These are phyloP conservation scores for Diaporthe sp. DNA, from an alignment of 2,329 filamentous ascomycete genomes.

Conservation along the genomic window DNA sequence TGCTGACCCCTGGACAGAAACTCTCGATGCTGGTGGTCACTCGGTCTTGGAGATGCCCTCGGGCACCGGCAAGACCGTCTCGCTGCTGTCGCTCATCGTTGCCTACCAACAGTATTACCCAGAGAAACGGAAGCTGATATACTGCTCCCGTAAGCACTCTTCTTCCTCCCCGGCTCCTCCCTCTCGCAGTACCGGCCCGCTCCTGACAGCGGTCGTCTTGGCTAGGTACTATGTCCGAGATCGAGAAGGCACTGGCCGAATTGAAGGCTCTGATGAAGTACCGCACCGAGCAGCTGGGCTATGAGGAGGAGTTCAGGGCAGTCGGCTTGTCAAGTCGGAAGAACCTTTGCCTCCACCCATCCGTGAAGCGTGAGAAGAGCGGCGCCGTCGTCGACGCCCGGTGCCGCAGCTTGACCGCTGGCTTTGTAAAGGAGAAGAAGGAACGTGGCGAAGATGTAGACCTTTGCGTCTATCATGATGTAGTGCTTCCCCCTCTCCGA, in stretches of 20 bases:
- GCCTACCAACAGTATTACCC: constrained; percentile 96
- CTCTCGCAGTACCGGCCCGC: neutral
- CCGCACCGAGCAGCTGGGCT: constrained; percentile 87
- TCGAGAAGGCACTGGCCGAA: constrained; percentile 96
- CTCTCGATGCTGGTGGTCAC: constrained; percentile 93
- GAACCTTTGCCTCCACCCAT: constrained; percentile 96
- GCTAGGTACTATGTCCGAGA: constrained; percentile 94
- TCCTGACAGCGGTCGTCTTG: neutral
- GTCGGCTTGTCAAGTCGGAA: constrained; percentile 96
- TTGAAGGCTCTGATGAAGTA: constrained; percentile 96
- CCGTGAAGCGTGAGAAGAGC: constrained; percentile 96
- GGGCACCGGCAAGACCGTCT: constrained; percentile 97
- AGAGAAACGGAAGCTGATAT: constrained; percentile 95
- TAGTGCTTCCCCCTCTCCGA: constrained; percentile 54
- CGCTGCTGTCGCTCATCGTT: constrained; percentile 92
- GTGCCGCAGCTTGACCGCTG: constrained; percentile 94
- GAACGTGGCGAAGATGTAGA: constrained; percentile 95
- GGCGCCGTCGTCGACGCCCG: constrained; percentile 94
- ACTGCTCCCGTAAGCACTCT: constrained; percentile 82
- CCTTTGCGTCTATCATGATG: constrained; percentile 94
- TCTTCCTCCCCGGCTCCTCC: neutral
- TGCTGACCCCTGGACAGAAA: constrained; percentile 60
- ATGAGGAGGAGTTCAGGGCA: constrained; percentile 92
- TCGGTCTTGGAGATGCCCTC: constrained; percentile 99
- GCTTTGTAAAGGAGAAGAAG: constrained; percentile 98